Evolutionary conservation across 2,329 filamentous ascomycete species (phyloP), one percentile per base, ranked within the genome.

Genomic region (Xylaria sp.): DNA sequence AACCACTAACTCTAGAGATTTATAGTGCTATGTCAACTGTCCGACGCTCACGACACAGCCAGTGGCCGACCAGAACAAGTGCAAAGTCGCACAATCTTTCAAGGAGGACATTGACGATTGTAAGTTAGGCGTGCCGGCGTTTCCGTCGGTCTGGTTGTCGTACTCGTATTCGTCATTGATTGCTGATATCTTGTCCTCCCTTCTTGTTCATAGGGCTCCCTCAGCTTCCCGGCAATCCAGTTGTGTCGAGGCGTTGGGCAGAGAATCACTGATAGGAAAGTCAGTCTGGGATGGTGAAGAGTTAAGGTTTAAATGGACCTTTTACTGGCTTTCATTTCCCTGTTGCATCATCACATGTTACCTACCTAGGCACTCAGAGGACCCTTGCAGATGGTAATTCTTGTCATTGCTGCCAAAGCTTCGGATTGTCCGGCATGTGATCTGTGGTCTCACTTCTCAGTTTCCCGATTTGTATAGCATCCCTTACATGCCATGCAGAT

Each of bases 81-180:
- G 80, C 71, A 76, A 73, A 53, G 69, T 80, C 23, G 68, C 75
- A 16, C 71, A 71, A 32, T 75, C 72, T 6, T 78, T 75, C 9
- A 47, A 73, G 23, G 79, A 80, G 62, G 72, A 79, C 35, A 75
- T 77, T 23, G 76, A 81, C 44, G 74, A 74, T 40, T 80, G 79
- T 80, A 67, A 77, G 78, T 76, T n/a, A n/a, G n/a, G 10, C 12
- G 9, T 21, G 6, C 18, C 18, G 21, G 29, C 21, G 9, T 2
- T 16, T 37, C 12, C n/a, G 21, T 53, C 12, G n/a, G 18, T 18
- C 5, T 47, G 10, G 10, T 35, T 35, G 44, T 27, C 63, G 60
- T 60, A 60, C 59, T 63, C 63, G 59, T 66, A 53, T 53, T 59
- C 55, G 55, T 50, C 55, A 47, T 27, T n/a, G n/a, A n/a, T n/a